Evolutionary conservation across 768 basidiomycete species (phyloP).

Genomic region (Peribolospora baueri): DNA sequence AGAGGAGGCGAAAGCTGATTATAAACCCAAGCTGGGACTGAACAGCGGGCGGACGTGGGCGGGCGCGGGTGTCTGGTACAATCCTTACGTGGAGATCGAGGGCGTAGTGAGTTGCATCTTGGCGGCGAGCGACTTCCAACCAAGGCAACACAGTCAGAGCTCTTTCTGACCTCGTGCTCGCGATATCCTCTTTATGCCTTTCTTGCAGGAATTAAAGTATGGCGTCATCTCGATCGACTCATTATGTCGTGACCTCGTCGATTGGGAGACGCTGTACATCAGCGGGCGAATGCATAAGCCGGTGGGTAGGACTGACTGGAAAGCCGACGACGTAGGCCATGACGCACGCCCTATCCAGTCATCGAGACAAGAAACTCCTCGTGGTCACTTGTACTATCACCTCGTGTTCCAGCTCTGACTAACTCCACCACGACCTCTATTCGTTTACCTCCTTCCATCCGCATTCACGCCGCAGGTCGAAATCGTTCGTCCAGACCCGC

Average conservation of each 20-base stretch:
- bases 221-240: slow-evolving; percentile 79
- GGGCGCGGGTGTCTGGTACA: slow-evolving; percentile 84
- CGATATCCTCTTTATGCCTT: slow-evolving; percentile 34
- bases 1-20: too few relatives aligned
- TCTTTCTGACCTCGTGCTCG: not conserved
- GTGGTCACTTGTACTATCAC: not conserved
- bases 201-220: slow-evolving; percentile 34
- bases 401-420: slow-evolving; percentile 3
- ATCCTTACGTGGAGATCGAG: slow-evolving; percentile 59
- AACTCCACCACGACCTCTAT: not conserved
- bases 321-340: too few relatives aligned
- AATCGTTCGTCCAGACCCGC: slow-evolving; percentile 76
- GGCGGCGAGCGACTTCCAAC: not conserved
- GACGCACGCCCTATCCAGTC: not conserved
- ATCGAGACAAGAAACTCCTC: not conserved
- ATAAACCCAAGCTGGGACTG: not conserved
- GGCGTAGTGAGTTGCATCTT: slow-evolving; percentile 38
- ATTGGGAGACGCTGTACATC: slow-evolving; percentile 81
- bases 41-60: slow-evolving; percentile 6
- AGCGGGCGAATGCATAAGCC: slow-evolving; percentile 97
- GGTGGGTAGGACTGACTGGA: slow-evolving; percentile 13
- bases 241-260: slow-evolving; percentile 66
- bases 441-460: not conserved
- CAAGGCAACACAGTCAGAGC: not conserved
- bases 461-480: slow-evolving; percentile 24